Evolutionary conservation across 1,284 basidiomycete species (phyloP), one percentile per base, ranked within the genome.

Genomic region (Mixia osmundae): DNA sequence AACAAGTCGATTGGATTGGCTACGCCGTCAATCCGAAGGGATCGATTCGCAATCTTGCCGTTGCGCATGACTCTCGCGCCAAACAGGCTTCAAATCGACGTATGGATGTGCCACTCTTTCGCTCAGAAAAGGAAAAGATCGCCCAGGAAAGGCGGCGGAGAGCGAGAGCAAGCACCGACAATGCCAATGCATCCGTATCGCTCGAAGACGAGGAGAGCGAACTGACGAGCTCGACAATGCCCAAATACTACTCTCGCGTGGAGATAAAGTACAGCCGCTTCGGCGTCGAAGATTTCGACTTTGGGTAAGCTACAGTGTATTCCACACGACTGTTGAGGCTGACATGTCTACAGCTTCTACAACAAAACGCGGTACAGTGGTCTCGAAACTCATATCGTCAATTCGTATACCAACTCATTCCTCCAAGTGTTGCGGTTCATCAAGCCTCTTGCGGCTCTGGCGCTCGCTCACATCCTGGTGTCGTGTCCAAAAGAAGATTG

Each of bases 281-380:
- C 48, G 89, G 89, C n/a, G 79, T 95, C 19, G 89, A 89, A 54
- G 89, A 99, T 57, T 99, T 99, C 52, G 91, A 99, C 55, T 99
- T 97, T 52, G 87, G 68, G 78, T 80, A 50, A 40, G 62, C 51
- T 14, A 25, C 0, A 25, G 25, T 33, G 21, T 23, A n/a, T 44
- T 20, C 12, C 20, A 25, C 14, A 36, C 10, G 2, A n/a, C 4
- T 29, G 24, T 49, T n/a, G n/a, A n/a, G 23, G 9, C 38, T 26
- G 35, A 16, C 7, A 16, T 21, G 29, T 33, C 35, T 27, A 8
- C 40, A 85, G 82, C 1, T 91, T 80, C 53, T 91, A 83, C 58
- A 91, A 91, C 56, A 72, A 70, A 51, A 95, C 91, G 0, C 55
- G 66, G 19, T 85, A 71, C 52, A 85, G 79, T 40, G 91, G 91